phyloP scores from a whole-genome alignment of 495 filamentous ascomycete species.

The Penicillium tannophilum region DNA sequence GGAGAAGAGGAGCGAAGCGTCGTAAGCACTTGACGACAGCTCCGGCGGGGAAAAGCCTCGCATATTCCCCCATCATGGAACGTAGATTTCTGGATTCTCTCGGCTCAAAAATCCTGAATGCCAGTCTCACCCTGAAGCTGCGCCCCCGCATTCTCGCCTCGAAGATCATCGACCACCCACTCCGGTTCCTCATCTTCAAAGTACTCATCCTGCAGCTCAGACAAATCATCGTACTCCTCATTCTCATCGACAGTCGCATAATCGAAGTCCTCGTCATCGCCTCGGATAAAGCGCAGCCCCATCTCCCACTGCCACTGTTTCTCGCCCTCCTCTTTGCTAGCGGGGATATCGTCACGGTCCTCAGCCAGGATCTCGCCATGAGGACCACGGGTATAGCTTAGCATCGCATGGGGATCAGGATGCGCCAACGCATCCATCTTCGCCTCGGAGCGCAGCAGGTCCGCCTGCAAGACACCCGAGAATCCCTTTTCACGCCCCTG shows the following conservation, averaged over 20 bases:
- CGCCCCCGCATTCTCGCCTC: slow-evolving; percentile 36
- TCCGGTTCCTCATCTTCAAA: slow-evolving; percentile 76
- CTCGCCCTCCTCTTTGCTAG: slow-evolving; percentile 64
- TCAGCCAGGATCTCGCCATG: slow-evolving; percentile 59
- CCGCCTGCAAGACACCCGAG: slow-evolving; percentile 70
- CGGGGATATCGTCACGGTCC: slow-evolving; percentile 58
- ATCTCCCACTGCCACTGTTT: slow-evolving; percentile 69
- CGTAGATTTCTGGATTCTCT: not conserved
- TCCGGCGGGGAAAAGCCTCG: not conserved
- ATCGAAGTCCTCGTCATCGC: slow-evolving; percentile 75
- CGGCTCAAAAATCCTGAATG: slow-evolving; percentile 73
- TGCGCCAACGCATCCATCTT: slow-evolving; percentile 64
- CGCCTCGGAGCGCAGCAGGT: slow-evolving; percentile 71
- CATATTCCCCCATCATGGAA: not conserved
- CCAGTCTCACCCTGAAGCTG: slow-evolving; percentile 70
- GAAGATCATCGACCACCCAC: slow-evolving; percentile 55
- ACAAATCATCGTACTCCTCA: slow-evolving; percentile 67
- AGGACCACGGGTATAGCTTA: slow-evolving; percentile 48
- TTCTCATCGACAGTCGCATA: slow-evolving; percentile 68
- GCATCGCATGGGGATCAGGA: slow-evolving; percentile 53
- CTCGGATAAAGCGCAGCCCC: slow-evolving; percentile 67
- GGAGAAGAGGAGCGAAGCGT: not conserved
- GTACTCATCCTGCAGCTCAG: slow-evolving; percentile 66
- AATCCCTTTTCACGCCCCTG: slow-evolving; percentile 74
- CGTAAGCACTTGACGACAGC: not conserved